These are phyloP conservation scores for Dicorynia guianensis DNA, from an alignment of 306 rosid genomes.

Conservation along the genomic window DNA sequence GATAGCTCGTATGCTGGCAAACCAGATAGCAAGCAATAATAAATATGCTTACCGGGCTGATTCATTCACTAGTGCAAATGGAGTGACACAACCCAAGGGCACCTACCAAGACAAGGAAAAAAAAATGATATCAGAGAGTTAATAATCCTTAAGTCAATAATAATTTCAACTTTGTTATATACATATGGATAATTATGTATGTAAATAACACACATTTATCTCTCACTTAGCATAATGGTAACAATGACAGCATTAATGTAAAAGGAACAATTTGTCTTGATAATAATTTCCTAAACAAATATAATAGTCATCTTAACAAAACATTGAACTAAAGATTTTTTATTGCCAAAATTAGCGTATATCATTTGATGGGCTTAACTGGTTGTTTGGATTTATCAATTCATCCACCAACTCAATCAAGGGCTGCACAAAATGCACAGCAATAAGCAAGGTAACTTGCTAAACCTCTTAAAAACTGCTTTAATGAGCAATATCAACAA, in stretches of 20 bases:
- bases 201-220: slow-evolving; percentile 1
- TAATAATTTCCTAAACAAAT: neutral
- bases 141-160: slow-evolving; percentile 9
- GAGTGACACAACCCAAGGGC: slow-evolving; percentile 88
- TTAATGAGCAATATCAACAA: neutral
- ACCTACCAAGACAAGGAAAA: slow-evolving; percentile 59
- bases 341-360: no score
- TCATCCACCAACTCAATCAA: slow-evolving; percentile 5
- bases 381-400: no score
- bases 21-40: neutral
- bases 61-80: slow-evolving; percentile 86
- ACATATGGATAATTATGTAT: slow-evolving; percentile 4
- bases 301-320: neutral
- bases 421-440: slow-evolving; percentile 15
- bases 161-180: slow-evolving; percentile 29
- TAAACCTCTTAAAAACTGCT: neutral
- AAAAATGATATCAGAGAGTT: slow-evolving; percentile 32
- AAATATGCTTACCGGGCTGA: slow-evolving; percentile 75
- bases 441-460: slow-evolving; percentile 19
- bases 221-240: neutral
- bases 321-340: neutral
- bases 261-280: neutral
- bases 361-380: no score
- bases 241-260: neutral
- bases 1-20: slow-evolving; percentile 27